Evolutionary conservation across 768 basidiomycete genomes (phyloP), one percentile per base, ranked within the genome.

Genomic region (Termitomyces titanicus): DNA sequence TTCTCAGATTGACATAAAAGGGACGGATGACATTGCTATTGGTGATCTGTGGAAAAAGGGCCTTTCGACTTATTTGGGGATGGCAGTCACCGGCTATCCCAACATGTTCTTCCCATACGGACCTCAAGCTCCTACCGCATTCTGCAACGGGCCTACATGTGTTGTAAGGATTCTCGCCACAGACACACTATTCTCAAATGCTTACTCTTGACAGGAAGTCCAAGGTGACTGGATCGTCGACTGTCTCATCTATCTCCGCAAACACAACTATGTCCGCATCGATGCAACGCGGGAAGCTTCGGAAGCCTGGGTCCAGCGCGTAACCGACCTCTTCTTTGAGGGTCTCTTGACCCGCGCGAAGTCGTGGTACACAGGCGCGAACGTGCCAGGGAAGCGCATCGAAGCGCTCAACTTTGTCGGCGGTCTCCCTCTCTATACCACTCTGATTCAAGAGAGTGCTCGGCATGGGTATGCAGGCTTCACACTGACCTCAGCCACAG

Each of bases 21-120:
- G 64, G 5, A 57, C 38, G 13, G 61, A 68, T 46, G 66, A 65
- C 0, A 43, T 40, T 0, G 22, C 47, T 5, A 54, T 66, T 29
- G 33, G 54, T 10, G 65, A 66, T 25, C 66, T 65, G 48, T 68
- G 66, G 66, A 42, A 33, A 4, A 56, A 58, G 20, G 61, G 61
- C 1, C 47, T 65, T 2, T 53, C 58, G 13, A 68, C 64, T 2
- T 57, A 66, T 37, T 53, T 68, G 15, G 66, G 66, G 10, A 22
- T 66, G 60, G 56, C 58, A 10, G 48, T 44, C 7, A 49, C 61
- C 2, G 51, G 57, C 18, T 68, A 53, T 50, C 66, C 65, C 4
- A 68, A 68, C 51, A 63, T 68, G 64, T 68, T 66, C 58, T 66
- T 64, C 58, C 49, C 57, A 20, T 66, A 66, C 43, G 66, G 65